Evolutionary conservation across 371 early-diverging fungal species (phyloP).

Genomic region (Mortierella sp.): DNA sequence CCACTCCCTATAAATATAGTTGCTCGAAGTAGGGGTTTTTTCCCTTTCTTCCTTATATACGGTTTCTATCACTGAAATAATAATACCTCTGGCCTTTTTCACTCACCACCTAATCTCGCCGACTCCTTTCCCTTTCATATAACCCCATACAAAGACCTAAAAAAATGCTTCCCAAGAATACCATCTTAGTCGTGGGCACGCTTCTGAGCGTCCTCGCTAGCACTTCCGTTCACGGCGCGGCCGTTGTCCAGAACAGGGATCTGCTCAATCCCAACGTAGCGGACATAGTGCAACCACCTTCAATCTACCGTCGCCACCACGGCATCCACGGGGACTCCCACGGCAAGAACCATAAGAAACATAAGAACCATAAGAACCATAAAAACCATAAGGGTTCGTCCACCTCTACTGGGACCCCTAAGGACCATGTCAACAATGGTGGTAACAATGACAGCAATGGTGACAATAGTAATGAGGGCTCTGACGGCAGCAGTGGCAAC

Average conservation of each 20-base stretch:
- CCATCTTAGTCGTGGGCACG: constrained; percentile 22
- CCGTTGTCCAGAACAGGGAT: not conserved
- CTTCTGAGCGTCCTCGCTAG: constrained; percentile 23
- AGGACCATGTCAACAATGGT: not conserved
- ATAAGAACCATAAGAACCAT: constrained; percentile 1
- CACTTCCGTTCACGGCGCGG: constrained; percentile 17
- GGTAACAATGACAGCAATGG: constrained; percentile 1
- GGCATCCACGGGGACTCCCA: not conserved
- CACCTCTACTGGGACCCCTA: not conserved
- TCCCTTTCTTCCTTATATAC: too few relatives aligned
- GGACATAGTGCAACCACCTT: not conserved
- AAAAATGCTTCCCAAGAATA: constrained; percentile 21
- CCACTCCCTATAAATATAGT: not conserved
- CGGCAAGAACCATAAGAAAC: not conserved
- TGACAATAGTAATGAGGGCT: not conserved
- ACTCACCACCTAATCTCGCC: not conserved
- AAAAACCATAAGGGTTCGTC: not conserved
- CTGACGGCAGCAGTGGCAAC: not conserved
- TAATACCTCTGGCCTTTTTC: not conserved
- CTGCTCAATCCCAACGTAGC: constrained; percentile 6
- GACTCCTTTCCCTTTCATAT: not conserved
- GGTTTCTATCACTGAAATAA: too few relatives aligned
- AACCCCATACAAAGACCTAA: not conserved
- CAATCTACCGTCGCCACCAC: constrained; percentile 28
- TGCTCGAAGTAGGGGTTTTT: too few relatives aligned